Evolutionary conservation across 257 asterid species (phyloP).

Genomic region (Solanum dulcamara): DNA sequence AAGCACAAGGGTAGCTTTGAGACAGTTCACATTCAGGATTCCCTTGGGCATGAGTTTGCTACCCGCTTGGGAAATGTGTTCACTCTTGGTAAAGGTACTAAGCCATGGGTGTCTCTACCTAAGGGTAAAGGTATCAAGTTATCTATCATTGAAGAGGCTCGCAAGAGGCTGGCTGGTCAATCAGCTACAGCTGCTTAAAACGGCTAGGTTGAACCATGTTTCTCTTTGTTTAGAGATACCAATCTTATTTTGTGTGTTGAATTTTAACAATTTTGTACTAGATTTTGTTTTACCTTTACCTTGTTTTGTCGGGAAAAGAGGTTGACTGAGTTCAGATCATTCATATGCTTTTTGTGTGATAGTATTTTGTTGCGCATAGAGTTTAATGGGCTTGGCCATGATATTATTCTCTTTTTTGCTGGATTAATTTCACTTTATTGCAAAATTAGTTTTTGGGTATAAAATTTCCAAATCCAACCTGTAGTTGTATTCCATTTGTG

Average conservation of each 20-base stretch:
- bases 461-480: background rate
- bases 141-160: conserved; percentile 26
- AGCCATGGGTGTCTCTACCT: conserved; percentile 29
- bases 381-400: background rate
- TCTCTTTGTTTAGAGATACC: background rate
- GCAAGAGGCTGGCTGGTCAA: conserved; percentile 22
- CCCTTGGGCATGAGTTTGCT: conserved; percentile 23
- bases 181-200: conserved; percentile 13
- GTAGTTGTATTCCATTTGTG: background rate
- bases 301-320: background rate
- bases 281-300: background rate
- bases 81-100: conserved; percentile 26
- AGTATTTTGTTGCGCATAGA: background rate
- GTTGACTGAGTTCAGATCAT: background rate
- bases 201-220: background rate
- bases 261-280: background rate
- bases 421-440: background rate
- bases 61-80: conserved; percentile 24
- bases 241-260: background rate
- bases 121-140: conserved; percentile 29
- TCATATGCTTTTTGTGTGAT: background rate
- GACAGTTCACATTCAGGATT: conserved; percentile 21
- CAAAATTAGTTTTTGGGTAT: background rate
- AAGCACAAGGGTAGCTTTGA: conserved; percentile 29
- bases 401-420: background rate